These are phyloP conservation scores for Dactylellina cionopaga DNA, from an alignment of 2,329 filamentous ascomycete genomes.

Conservation along the genomic window DNA sequence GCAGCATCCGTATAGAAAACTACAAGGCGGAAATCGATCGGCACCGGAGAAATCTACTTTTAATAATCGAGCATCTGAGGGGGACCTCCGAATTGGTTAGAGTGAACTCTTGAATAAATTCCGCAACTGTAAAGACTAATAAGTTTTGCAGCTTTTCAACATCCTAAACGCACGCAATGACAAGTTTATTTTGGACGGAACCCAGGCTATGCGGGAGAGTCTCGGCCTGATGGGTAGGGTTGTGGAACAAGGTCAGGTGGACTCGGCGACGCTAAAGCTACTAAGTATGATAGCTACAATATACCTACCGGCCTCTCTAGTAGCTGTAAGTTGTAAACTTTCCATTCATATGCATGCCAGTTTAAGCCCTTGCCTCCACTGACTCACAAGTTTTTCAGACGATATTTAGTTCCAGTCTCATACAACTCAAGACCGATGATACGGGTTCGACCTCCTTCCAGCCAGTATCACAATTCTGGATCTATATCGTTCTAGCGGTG, in stretches of 20 bases:
- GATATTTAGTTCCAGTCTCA: constrained; percentile 34
- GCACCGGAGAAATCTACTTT: constrained; percentile 20
- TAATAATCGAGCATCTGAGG: constrained; percentile 29
- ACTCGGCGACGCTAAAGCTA: constrained; percentile 31
- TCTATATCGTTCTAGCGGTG: constrained; percentile 24
- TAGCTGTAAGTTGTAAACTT: constrained; percentile 19
- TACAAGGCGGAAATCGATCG: constrained; percentile 27
- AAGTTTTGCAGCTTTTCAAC: constrained; percentile 22
- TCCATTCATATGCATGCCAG: neutral
- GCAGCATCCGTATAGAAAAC: constrained; percentile 9
- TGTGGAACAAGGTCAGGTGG: constrained; percentile 28
- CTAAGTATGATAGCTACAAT: constrained; percentile 36
- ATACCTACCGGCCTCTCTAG: constrained; percentile 36
- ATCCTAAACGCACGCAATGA: constrained; percentile 29
- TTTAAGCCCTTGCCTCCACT: neutral
- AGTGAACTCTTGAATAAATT: too few relatives aligned
- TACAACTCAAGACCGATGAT: constrained; percentile 7
- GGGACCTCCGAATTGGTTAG: constrained; percentile 31
- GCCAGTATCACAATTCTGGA: constrained; percentile 40
- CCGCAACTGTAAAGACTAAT: too few relatives aligned
- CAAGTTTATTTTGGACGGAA: constrained; percentile 10
- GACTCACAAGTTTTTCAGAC: neutral
- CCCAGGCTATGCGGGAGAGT: constrained; percentile 32
- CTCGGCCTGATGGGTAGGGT: constrained; percentile 33
- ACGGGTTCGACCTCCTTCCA: constrained; percentile 1